Conservation (phyloP, 257 asterid species). For the Ophiorrhiza pumila region DNA sequence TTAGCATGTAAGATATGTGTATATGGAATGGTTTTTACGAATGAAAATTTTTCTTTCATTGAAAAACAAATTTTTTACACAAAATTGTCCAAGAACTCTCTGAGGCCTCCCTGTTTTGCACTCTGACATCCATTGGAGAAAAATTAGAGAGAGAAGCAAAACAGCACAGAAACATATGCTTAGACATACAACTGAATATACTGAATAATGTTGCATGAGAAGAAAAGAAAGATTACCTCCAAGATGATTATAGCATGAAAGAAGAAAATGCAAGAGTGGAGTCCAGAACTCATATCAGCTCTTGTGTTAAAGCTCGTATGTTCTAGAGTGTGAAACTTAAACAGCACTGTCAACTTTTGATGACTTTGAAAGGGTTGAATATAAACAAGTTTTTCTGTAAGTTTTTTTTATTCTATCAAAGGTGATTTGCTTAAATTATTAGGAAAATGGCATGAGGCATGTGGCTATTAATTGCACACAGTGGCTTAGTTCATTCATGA, state of each 20-base stretch:
- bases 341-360: background rate
- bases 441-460: background rate
- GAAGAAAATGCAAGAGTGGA: conserved; percentile 1
- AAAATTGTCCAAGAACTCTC: too few relatives aligned
- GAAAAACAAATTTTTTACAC: background rate
- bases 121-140: too few relatives aligned
- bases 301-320: background rate
- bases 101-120: too few relatives aligned
- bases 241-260: conserved; percentile 14
- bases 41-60: too few relatives aligned
- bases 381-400: background rate
- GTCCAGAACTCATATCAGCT: conserved; percentile 11
- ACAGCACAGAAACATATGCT: too few relatives aligned
- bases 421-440: background rate
- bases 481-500: conserved; percentile 3
- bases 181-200: background rate
- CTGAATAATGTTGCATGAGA: background rate
- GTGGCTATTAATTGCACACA: conserved; percentile 4
- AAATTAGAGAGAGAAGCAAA: background rate
- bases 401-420: background rate
- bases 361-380: conserved; percentile 4
- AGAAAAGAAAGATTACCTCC: conserved; percentile 6
- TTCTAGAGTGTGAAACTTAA: background rate
- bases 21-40: background rate
- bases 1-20: background rate